Base-by-base conservation (phyloP, 2,329 filamentous ascomycete genomes). In the Rhexocercosporidium sp. region DNA sequence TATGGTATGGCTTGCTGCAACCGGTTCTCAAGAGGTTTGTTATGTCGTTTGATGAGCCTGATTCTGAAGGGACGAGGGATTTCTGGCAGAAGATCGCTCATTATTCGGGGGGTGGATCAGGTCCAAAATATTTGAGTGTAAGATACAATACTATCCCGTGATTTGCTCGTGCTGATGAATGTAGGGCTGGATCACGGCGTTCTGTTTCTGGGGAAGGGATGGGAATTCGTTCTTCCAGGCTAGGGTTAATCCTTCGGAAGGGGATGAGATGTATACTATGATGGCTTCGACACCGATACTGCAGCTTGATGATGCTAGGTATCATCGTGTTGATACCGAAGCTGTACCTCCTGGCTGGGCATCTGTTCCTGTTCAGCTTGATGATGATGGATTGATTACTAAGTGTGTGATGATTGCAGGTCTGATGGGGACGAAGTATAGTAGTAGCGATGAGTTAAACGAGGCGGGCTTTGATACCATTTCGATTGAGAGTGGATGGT, bases 11-110 rank as follows among this genome's bases (percentile, higher is more conserved):
- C 1, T 72, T 80, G n/a, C 75, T 82, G 3, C 66, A 68, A 8
- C 77, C 79, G 0, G 73, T 82, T 5, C 41, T 82, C 7, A 66
- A 71, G 5, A 64, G 71, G 2, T 80, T 82, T 61, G 71, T 82
- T 3, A 49, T 27, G 0, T 72, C 73, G 3, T 81, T 81, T 46
- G 75, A 80, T 20, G 59, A 69, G 1, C 69, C 72, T 0, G 67
- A 71, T 2, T 44, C 69, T 0, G 59, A 66, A 5, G 70, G 76
- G 14, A 69, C 72, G 18, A 71, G 71, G 20, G 69, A 77, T n/a
- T 80, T 80, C 62, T 81, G 79, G 77, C 69, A 74, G 56, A 72
- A 73, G 31, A 75, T 78, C 18, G 68, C 69, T 0, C 70, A 77
- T 60, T 18, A 68, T 5, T 34, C 59, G 3, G 65, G 62, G 2